Percentiles rank a stretch among this genome's conserved stretches.
Conservation (phyloP, 768 basidiomycete genomes). For the Pholiota conissans region DNA sequence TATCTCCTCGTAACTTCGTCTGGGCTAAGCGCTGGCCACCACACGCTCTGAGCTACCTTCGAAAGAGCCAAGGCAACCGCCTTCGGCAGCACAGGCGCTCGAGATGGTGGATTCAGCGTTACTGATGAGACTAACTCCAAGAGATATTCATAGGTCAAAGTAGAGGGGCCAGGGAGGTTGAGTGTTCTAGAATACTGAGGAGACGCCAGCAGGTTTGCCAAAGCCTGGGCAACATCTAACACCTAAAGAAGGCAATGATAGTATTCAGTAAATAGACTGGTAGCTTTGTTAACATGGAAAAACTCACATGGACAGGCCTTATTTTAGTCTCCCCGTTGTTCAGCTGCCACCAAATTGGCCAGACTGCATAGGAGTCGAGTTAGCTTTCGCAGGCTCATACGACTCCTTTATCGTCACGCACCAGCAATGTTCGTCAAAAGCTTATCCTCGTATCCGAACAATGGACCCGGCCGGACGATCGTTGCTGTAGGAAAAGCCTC, state of each 20-base stretch:
- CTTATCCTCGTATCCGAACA: slow-evolving; percentile 97
- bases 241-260: slow-evolving; percentile 49
- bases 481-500: slow-evolving; percentile 83
- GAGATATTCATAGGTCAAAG: slow-evolving; percentile 80
- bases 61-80: slow-evolving; percentile 63
- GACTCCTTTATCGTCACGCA: slow-evolving; percentile 38
- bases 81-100: slow-evolving; percentile 78
- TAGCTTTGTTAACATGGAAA: slow-evolving; percentile 12
- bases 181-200: slow-evolving; percentile 67
- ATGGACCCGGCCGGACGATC: slow-evolving; percentile 78
- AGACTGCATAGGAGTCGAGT: slow-evolving; percentile 48
- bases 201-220: slow-evolving; percentile 71
- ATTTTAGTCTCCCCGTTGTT: slow-evolving; percentile 86
- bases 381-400: slow-evolving; percentile 6
- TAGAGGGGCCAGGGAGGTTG: slow-evolving; percentile 86
- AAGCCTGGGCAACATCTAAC: slow-evolving; percentile 89
- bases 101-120: slow-evolving; percentile 73
- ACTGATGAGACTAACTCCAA: slow-evolving; percentile 77
- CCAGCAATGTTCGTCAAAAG: slow-evolving; percentile 89
- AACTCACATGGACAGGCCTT: slow-evolving; percentile 87
- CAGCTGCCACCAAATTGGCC: slow-evolving; percentile 92
- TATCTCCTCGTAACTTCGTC: slow-evolving; percentile 90
- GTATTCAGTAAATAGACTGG: slow-evolving; percentile 15
- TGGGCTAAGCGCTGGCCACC: slow-evolving; percentile 92
- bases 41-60: slow-evolving; percentile 60